Evolutionary conservation across 345 rosid genomes (phyloP).

Genomic region (Eucalyptus pumila): DNA sequence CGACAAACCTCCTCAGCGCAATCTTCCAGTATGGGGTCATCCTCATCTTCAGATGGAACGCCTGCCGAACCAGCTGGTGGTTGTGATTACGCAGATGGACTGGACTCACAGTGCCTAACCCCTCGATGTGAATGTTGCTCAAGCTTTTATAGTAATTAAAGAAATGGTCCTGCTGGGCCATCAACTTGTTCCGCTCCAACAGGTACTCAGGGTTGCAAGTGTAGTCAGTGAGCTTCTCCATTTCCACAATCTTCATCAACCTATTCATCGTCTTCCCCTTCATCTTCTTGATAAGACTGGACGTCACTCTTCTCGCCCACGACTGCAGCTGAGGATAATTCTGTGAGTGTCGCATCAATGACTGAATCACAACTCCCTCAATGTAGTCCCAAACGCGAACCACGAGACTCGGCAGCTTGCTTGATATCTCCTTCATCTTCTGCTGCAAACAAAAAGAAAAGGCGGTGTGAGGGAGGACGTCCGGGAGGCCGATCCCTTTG

Average conservation of each 20-base stretch:
- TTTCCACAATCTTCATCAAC: conserved; percentile 10
- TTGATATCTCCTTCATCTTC: conserved; percentile 2
- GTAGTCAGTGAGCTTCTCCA: conserved; percentile 25
- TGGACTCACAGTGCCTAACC: background rate
- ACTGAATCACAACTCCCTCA: background rate
- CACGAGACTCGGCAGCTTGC: background rate
- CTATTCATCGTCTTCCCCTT: conserved; percentile 6
- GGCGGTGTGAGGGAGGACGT: conserved; percentile 11
- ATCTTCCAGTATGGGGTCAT: conserved; percentile 13
- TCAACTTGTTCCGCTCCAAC: conserved; percentile 1
- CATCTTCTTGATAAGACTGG: conserved; percentile 1
- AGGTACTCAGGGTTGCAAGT: conserved; percentile 13
- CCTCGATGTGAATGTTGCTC: background rate
- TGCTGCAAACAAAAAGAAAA: background rate
- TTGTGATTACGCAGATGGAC: background rate
- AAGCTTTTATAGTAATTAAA: accelerated
- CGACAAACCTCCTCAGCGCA: conserved; percentile 9
- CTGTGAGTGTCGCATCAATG: background rate
- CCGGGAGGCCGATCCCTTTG: conserved; percentile 8
- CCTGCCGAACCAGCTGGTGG: background rate
- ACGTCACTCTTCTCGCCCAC: background rate
- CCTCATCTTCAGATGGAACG: conserved; percentile 15
- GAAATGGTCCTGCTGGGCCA: background rate
- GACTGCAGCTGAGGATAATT: conserved; percentile 5
- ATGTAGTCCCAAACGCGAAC: conserved; percentile 10